Conservation (phyloP, 768 basidiomycete species). For the Lactifluus pinguis region DNA sequence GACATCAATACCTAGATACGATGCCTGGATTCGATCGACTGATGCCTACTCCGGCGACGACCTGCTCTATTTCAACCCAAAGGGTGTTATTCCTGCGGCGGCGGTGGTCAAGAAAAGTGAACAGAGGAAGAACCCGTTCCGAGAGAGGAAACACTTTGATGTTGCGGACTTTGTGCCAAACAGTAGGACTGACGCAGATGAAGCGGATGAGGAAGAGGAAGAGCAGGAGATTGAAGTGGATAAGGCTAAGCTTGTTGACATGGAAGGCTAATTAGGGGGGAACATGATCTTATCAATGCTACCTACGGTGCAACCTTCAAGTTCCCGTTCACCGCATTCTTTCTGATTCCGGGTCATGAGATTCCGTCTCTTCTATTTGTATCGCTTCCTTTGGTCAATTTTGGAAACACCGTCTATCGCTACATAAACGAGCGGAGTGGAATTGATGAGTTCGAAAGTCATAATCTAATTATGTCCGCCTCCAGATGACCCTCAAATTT, state of each 20-base stretch:
- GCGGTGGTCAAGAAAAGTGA: slow-evolving; percentile 58
- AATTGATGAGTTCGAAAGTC: not conserved
- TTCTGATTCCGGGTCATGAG: not conserved
- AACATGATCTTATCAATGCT: not conserved
- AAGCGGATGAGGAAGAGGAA: slow-evolving; percentile 35
- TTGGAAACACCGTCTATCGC: not conserved
- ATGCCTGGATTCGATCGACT: slow-evolving; percentile 72
- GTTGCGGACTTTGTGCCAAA: slow-evolving; percentile 34
- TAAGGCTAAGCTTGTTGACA: slow-evolving; percentile 31
- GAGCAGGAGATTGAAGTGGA: slow-evolving; percentile 31
- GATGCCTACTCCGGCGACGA: slow-evolving; percentile 74
- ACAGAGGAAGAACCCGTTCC: slow-evolving; percentile 52
- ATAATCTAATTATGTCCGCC: not conserved
- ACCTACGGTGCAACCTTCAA: not conserved
- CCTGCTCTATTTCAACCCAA: slow-evolving; percentile 65
- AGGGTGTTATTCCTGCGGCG: slow-evolving; percentile 63
- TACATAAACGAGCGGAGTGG: not conserved
- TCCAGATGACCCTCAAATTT: too few relatives aligned
- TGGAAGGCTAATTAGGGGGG: slow-evolving; percentile 31
- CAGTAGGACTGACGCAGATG: slow-evolving; percentile 22
- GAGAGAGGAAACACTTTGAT: slow-evolving; percentile 61
- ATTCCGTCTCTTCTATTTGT: not conserved
- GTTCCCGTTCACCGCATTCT: not conserved
- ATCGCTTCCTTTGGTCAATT: not conserved
- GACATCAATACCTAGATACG: slow-evolving; percentile 43